phyloP scores from a whole-genome alignment of 2,329 filamentous ascomycete species.

The Verticillium longisporum region DNA sequence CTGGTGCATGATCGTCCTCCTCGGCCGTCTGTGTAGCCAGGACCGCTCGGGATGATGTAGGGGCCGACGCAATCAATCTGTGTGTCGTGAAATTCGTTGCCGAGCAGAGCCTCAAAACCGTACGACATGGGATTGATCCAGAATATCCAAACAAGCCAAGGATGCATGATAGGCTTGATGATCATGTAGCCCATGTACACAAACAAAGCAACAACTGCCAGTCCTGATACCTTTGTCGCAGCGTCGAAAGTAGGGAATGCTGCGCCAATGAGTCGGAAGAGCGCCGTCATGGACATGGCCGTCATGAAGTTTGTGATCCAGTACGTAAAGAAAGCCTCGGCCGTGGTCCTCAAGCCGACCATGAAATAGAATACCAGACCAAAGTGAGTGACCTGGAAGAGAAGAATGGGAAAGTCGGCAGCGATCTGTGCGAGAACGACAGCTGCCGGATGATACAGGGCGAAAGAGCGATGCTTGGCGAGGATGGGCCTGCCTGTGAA shows the following conservation, averaged over 20 bases:
- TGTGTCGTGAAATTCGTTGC: conserved; percentile 58
- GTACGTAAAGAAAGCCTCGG: conserved; percentile 69
- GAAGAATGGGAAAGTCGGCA: conserved; percentile 50
- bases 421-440: conserved; percentile 47
- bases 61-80: conserved; percentile 42
- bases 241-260: conserved; percentile 58
- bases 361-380: conserved; percentile 54
- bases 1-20: background rate
- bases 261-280: conserved; percentile 68
- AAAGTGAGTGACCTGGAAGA: conserved; percentile 40
- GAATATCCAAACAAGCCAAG: conserved; percentile 70
- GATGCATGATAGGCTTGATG: conserved; percentile 50
- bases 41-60: conserved; percentile 3
- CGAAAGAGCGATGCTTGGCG: conserved; percentile 38
- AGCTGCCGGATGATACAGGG: conserved; percentile 42
- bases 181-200: conserved; percentile 49
- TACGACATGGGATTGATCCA: conserved; percentile 70
- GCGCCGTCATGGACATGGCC: conserved; percentile 65
- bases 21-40: background rate
- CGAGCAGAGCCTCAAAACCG: conserved; percentile 63
- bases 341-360: conserved; percentile 42
- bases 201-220: conserved; percentile 53
- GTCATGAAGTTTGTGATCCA: conserved; percentile 60
- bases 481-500: conserved; percentile 38
- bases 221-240: conserved; percentile 43